Evolutionary conservation across 2,329 filamentous ascomycete species (phyloP).

Genomic region (Alternaria longipes): DNA sequence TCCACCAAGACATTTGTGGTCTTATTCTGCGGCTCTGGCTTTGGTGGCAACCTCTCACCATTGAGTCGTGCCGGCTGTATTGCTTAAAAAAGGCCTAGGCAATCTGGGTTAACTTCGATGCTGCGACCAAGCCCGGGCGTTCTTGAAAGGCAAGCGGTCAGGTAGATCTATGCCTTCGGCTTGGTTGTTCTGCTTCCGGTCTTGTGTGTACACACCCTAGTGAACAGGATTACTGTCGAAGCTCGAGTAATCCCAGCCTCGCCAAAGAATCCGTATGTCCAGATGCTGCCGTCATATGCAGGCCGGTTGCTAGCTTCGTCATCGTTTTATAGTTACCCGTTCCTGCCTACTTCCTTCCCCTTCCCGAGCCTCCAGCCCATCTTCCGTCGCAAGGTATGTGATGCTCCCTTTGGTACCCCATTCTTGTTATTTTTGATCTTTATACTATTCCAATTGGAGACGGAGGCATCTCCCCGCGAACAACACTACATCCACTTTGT

Average conservation of each 20-base stretch:
- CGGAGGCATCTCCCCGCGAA: not conserved
- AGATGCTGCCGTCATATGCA: slow-evolving; percentile 31
- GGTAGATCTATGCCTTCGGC: slow-evolving; percentile 26
- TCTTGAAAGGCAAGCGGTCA: slow-evolving; percentile 18
- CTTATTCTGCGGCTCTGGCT: slow-evolving; percentile 28
- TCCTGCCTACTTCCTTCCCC: slow-evolving; percentile 27
- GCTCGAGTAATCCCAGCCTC: slow-evolving; percentile 38
- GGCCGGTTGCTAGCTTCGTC: slow-evolving; percentile 26
- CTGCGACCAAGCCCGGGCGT: slow-evolving; percentile 26
- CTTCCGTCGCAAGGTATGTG: slow-evolving; percentile 44
- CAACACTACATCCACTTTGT: slow-evolving; percentile 2
- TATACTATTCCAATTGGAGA: not conserved
- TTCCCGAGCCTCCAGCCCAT: slow-evolving; percentile 36
- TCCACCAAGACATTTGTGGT: slow-evolving; percentile 28
- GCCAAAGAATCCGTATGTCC: slow-evolving; percentile 30
- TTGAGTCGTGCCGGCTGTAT: slow-evolving; percentile 26
- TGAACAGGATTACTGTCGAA: slow-evolving; percentile 34
- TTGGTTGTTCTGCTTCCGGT: slow-evolving; percentile 36
- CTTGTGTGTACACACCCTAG: slow-evolving; percentile 36
- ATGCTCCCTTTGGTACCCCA: not conserved
- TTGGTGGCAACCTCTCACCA: slow-evolving; percentile 23
- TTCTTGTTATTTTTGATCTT: not conserved
- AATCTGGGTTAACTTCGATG: slow-evolving; percentile 24
- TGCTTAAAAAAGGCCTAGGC: slow-evolving; percentile 32
- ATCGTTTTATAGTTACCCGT: slow-evolving; percentile 40